Evolutionary conservation across 352 stramenopile species (phyloP).

Genomic region (Pythium aristosporum): DNA sequence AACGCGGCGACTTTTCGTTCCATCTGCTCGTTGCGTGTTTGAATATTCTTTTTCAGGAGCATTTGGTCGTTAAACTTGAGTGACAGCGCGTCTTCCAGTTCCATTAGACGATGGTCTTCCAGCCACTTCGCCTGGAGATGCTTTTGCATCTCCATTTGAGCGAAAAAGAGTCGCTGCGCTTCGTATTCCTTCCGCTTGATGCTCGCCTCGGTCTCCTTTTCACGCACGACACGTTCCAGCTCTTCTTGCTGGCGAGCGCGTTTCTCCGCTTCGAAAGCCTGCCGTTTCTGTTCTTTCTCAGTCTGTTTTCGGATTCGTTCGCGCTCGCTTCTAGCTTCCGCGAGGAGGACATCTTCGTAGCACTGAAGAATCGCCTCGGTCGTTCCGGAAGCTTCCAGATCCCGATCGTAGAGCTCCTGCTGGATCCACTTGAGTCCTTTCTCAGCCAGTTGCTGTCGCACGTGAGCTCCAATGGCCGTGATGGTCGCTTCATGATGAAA

Average conservation of each 20-base stretch:
- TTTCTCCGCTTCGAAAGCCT: slow-evolving; percentile 33
- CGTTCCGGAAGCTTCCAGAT: slow-evolving; percentile 52
- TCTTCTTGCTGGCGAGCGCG: slow-evolving; percentile 40
- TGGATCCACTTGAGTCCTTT: slow-evolving; percentile 72
- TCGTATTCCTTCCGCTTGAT: slow-evolving; percentile 50
- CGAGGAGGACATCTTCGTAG: slow-evolving; percentile 40
- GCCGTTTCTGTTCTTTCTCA: slow-evolving; percentile 14
- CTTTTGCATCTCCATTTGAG: slow-evolving; percentile 60
- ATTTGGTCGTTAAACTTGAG: slow-evolving; percentile 44
- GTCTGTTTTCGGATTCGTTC: not conserved
- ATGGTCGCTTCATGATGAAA: not conserved
- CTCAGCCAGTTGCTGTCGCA: slow-evolving; percentile 31
- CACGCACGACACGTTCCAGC: slow-evolving; percentile 35
- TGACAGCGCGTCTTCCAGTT: slow-evolving; percentile 52
- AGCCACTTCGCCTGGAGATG: slow-evolving; percentile 31
- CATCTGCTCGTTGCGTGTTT: slow-evolving; percentile 38
- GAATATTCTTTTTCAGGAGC: slow-evolving; percentile 31
- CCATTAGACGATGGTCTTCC: slow-evolving; percentile 54
- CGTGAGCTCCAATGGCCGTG: slow-evolving; percentile 18
- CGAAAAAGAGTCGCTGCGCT: slow-evolving; percentile 51
- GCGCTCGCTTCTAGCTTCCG: slow-evolving; percentile 30
- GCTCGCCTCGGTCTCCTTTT: slow-evolving; percentile 33
- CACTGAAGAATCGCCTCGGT: slow-evolving; percentile 42
- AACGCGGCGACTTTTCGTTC: slow-evolving; percentile 46
- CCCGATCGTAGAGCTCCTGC: slow-evolving; percentile 78